Base-by-base conservation (phyloP, 2,329 filamentous ascomycete genomes). In the Stachybotrys chartarum region DNA sequence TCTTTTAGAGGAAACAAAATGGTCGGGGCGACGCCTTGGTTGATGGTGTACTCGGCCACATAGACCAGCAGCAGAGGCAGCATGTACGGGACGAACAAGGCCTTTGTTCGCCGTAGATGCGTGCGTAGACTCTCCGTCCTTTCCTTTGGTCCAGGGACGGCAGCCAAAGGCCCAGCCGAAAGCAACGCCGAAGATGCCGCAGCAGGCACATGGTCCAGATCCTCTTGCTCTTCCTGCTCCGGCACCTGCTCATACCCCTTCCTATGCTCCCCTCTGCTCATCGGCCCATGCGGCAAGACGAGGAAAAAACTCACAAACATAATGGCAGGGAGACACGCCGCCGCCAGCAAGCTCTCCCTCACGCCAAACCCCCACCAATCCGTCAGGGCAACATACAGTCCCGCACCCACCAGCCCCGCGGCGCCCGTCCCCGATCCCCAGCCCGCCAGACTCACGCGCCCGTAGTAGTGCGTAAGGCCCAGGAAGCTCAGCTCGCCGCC, bases 11-110 rank as follows among this genome's bases (percentile, higher is more conserved):
- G 91, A 67, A 96, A 99, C 5, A 99, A 81, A 0, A 97, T 77
- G 0, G 91, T 96, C 1, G 94, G 93, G 0, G 91, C 80, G 1
- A 97, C 91, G 42, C 92, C 93, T 75, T 96, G 92, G 74, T 97
- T 97, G 72, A 97, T 97, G 55, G 90, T 95, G 70, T 99, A 99
- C 75, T 99, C 94, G 55, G 92, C 91, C 42, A 97, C 82, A 69
- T 97, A 99, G 32, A 99, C 94, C 16, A 97, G 75, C 39, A 97
- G 79, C 14, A 99, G 79, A 0, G 94, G 94, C 4, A 96, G 78
- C 91, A 99, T 97, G 70, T 86, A 87, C 0, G 84, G 84, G 49
- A 95, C 75, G 66, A 97, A 87, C 1, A 97, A 77, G 0, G 79
- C 77, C 58, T 75, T 80, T 0, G 87, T 83, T 5, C 90, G 86